Base-by-base conservation (phyloP, 768 basidiomycete species). In the Exsudoporus frostii region DNA sequence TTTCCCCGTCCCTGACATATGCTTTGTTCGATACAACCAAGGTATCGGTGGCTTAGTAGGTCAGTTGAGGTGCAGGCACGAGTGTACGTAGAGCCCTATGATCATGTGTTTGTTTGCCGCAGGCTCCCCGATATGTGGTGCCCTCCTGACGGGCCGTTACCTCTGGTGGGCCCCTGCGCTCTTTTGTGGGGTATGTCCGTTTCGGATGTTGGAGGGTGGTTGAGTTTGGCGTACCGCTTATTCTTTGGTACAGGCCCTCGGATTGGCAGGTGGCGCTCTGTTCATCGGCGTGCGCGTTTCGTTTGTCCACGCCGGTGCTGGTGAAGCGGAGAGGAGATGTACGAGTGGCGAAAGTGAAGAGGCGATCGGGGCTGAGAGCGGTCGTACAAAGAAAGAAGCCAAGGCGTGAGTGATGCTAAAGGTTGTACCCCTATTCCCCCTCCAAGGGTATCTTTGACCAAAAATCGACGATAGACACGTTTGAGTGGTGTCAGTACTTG, bases 81-180 rank as follows among this genome's bases (percentile, higher is more conserved):
- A 14, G 8, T 0, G 5, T 10, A n/a, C n/a, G n/a, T 25, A 9
- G 15, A 20, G 8, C 25, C n/a, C 9, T 59, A 33, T 36, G 42
- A 20, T 0, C 17, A 38, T 13, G 60, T 63, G 1, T 50, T 68
- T 7, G 42, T 67, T 32, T n/a, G 43, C 36, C 34, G 8, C 49
- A 77, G 82, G 82, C 4, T 74, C 80, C 0, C 83, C 84, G 1
- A 78, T 85, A 32, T 76, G 75, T 33, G 84, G 84, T 2, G 78
- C 81, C 3, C 70, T 85, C 19, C 69, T 85, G 5, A 75, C 80
- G 0, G 45, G 64, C 10, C 65, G 70, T 3, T 82, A 78, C 58
- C 64, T 75, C 4, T 85, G 84, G 84, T 83, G 79, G 78, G 72
- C 76, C 14, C 80, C 83, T 4, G 76, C 76, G 2, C 36, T 82